Evolutionary conservation across 306 rosid genomes (phyloP), one percentile per base, ranked within the genome.

Genomic region (Corylus americana): DNA sequence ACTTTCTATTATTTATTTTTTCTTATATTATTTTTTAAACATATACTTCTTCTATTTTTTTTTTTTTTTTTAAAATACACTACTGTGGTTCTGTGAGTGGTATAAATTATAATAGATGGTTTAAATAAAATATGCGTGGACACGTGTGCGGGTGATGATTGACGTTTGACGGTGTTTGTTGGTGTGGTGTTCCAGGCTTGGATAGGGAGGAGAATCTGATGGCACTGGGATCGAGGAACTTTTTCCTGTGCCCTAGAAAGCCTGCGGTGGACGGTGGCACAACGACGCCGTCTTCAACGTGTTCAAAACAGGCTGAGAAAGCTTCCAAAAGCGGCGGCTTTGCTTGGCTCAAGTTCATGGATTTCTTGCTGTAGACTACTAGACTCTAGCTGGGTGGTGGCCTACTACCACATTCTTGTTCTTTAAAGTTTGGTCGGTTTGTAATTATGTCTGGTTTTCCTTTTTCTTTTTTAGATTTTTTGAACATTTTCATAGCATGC

Each of bases 221-320:
- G 62, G 82, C 80, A 8, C 80, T 96, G 70, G 98, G 97, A 81
- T 89, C 98, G 13, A 86, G 98, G 54, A 96, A 90, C 88, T 93
- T 90, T 81, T 91, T 91, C 69, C 61, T 93, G 74, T 91, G 98
- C 66, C 86, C 70, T 1, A 83, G 55, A 8, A 88, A 85, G 31
- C 14, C 79, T 0, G 73, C 64, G 12, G 47, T 8, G 7, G 91
- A 50, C 71, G 77, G 69, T 1, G 78, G 74, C 61, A 74, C 11
- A 3, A 74, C 79, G 79, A n/a, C 86, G 70, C 12, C 90, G 84
- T 79, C 80, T 12, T 74, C 84, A 1, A 88, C 92, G 12, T 95
- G 98, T 77, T 84, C 92, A 0, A 82, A 83, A 25, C 82, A 93
- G 78, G 94, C 81, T 0, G 89, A 71, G 1, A 80, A 49, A 75